Evolutionary conservation across 192 early-diverging fungal species (phyloP).

Genomic region (Phycomyces blakesleeanus): DNA sequence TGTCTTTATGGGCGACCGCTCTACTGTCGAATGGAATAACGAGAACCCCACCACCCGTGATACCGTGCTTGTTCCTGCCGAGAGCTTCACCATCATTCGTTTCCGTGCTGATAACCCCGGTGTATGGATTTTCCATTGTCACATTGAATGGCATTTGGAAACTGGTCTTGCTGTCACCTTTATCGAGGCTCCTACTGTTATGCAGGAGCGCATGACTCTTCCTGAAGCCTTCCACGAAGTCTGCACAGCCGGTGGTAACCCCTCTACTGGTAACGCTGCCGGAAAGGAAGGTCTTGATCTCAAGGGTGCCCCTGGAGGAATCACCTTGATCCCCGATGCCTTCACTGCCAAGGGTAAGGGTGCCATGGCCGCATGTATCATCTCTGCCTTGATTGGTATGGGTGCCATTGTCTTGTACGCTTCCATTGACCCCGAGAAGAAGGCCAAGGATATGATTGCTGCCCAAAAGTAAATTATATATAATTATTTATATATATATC

Average conservation of each 20-base stretch:
- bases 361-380: slow-evolving; percentile 64
- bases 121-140: slow-evolving; percentile 50
- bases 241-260: slow-evolving; percentile 59
- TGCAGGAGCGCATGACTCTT: slow-evolving; percentile 48
- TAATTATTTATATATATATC: no score
- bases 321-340: slow-evolving; percentile 47
- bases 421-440: slow-evolving; percentile 16
- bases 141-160: slow-evolving; percentile 74
- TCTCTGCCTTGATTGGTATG: slow-evolving; percentile 73
- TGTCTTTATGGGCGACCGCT: slow-evolving; percentile 47
- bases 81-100: slow-evolving; percentile 65
- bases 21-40: slow-evolving; percentile 31
- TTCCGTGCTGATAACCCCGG: slow-evolving; percentile 76
- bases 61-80: slow-evolving; percentile 63
- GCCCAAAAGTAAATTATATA: neutral
- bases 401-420: slow-evolving; percentile 75
- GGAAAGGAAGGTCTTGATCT: slow-evolving; percentile 68
- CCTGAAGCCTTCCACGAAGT: slow-evolving; percentile 56
- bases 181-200: slow-evolving; percentile 68
- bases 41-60: slow-evolving; percentile 74
- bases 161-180: slow-evolving; percentile 67
- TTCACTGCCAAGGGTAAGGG: slow-evolving; percentile 69
- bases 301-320: slow-evolving; percentile 47
- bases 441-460: slow-evolving; percentile 15
- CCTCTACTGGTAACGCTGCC: slow-evolving; percentile 65